These are phyloP conservation scores for Diplodia intermedia DNA, from an alignment of 2,329 filamentous ascomycete species.

Conservation along the genomic window DNA sequence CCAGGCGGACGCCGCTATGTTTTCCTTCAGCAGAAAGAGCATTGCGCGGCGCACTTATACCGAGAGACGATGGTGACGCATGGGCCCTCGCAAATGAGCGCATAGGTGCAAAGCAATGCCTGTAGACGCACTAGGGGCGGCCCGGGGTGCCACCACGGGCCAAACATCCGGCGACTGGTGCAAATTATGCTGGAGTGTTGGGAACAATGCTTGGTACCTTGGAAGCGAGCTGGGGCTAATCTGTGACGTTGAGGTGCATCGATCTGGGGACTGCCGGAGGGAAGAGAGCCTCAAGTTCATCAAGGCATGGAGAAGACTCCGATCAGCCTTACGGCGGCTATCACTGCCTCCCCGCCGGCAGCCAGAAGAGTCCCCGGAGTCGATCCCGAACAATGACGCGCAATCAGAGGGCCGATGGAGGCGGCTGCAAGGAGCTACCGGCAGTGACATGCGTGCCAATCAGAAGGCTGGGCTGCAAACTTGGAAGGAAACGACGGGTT, in stretches of 20 bases:
- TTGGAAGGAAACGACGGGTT: no score
- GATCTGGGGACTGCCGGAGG: no score
- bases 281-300: no score
- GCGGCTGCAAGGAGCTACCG: background rate
- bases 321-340: background rate
- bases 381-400: no score
- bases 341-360: background rate
- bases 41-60: background rate
- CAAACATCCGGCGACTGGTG: background rate
- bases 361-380: no score
- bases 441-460: constrained; percentile 5
- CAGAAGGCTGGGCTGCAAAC: background rate
- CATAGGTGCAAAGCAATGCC: background rate
- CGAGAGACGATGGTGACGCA: background rate
- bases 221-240: no score
- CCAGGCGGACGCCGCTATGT: background rate
- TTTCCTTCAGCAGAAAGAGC: no score
- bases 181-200: no score
- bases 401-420: background rate
- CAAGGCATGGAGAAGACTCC: no score
- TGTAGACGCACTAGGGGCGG: constrained; percentile 1
- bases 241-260: no score
- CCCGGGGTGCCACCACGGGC: background rate
- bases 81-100: background rate
- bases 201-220: no score